These are phyloP conservation scores for Starmera quercuum DNA, from an alignment of 805 yeast species.

Conservation along the genomic window DNA sequence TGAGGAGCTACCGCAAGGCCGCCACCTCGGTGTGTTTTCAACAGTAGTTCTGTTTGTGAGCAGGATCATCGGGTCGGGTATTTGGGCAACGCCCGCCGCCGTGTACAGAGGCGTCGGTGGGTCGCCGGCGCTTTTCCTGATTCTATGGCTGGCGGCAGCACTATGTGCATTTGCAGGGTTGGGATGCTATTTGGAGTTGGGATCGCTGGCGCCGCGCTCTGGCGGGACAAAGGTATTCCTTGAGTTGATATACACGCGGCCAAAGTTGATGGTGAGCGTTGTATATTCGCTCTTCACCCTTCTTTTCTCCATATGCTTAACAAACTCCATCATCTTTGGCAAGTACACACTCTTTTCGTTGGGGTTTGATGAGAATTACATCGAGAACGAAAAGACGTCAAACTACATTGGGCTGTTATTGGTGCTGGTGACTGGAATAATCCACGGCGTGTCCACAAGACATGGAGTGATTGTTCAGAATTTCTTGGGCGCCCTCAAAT, in stretches of 20 bases:
- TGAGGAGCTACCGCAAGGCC: slow-evolving; percentile 5
- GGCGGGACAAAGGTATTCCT: slow-evolving; percentile 74
- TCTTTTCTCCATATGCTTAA: slow-evolving; percentile 45
- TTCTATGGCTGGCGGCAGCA: slow-evolving; percentile 59
- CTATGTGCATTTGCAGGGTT: slow-evolving; percentile 59
- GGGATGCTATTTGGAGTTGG: slow-evolving; percentile 60
- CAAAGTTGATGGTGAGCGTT: slow-evolving; percentile 46
- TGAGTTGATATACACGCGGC: slow-evolving; percentile 58
- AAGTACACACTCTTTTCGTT: slow-evolving; percentile 44
- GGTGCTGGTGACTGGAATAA: slow-evolving; percentile 26
- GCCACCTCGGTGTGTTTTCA: slow-evolving; percentile 2
- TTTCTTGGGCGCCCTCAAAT: slow-evolving; percentile 52
- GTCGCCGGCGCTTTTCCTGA: slow-evolving; percentile 49
- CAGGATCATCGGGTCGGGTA: slow-evolving; percentile 52
- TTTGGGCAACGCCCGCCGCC: slow-evolving; percentile 64
- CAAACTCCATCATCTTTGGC: slow-evolving; percentile 55
- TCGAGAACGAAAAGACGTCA: slow-evolving; percentile 21
- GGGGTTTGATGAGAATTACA: slow-evolving; percentile 30
- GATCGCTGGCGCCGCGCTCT: slow-evolving; percentile 61
- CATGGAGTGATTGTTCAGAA: slow-evolving; percentile 59
- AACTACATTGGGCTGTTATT: slow-evolving; percentile 33
- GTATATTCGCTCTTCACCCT: slow-evolving; percentile 41
- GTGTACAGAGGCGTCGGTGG: slow-evolving; percentile 64
- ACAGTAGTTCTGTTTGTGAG: slow-evolving; percentile 3
- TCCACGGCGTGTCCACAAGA: slow-evolving; percentile 54